Base-by-base conservation (phyloP, 257 asterid genomes). In the Solanum phureja region DNA sequence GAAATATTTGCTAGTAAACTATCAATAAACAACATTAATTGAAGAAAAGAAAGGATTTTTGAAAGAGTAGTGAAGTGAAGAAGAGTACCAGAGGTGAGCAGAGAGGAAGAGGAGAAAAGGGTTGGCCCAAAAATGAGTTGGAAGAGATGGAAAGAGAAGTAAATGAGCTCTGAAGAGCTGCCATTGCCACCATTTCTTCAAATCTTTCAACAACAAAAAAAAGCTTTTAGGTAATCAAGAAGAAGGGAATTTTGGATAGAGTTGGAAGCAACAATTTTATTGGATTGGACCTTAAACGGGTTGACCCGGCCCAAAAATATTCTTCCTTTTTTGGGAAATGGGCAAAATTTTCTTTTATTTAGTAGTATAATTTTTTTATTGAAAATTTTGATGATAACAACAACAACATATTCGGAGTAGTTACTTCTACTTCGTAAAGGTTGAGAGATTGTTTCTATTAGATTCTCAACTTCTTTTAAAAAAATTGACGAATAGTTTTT, bases 141-240 rank as follows among this genome's bases (percentile, higher is more conserved):
- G 94, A 68, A 35, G 95, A 93, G 76, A 95, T 91, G 83, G 93
- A 94, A 74, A 95, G 93, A 69, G 97, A 91, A n/a, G 98, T 89
- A 71, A 95, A 94, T 8, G 97, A 93, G 93, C 91, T 93, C 88
- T 92, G 98, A n/a, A 95, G 93, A 76, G 95, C 92, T 76, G 95
- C 96, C 95, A 93, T 90, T 88, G 93, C 64, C 46, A 46, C 52
- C 83, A 74, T 37, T 74, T 23, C 40, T 73, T 73, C 49, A 35
- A 10, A 73, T 46, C 60, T 49, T 49, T 49, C 21, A 49, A 49
- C 60, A 49, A 33, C 34, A 33, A 33, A 33, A 33, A 33, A 33
- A 33, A 33, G 35, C 35, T 33, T 33, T 33, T 33, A 33, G 35
- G 35, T 33, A 33, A 33, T 33, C 35, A 33, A 33, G 35, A 33